Percentiles rank a stretch among this genome's conserved stretches.
These are phyloP conservation scores for Candida succiphila DNA, from an alignment of 805 yeast genomes.

Conservation along the genomic window DNA sequence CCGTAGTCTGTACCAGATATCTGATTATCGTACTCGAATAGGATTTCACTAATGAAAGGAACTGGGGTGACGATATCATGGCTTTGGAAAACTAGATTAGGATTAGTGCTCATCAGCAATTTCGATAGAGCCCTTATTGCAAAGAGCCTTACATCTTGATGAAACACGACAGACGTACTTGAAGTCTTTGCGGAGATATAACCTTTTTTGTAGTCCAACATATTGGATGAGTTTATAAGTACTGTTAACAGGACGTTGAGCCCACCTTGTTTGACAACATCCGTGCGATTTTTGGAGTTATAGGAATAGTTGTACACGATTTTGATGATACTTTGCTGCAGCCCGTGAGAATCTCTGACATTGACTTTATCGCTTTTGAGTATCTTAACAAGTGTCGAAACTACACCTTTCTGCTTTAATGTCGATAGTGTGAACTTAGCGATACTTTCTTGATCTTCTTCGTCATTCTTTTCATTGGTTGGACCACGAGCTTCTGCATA, in stretches of 20 bases:
- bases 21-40: constrained; percentile 28
- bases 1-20: constrained; percentile 8
- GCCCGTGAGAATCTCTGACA: constrained; percentile 10
- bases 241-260: constrained; percentile 28
- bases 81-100: constrained; percentile 28
- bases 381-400: constrained; percentile 7
- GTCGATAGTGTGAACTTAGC: constrained; percentile 17
- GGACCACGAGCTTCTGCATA: constrained; percentile 22
- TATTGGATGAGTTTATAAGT: constrained; percentile 22
- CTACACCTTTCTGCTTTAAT: constrained; percentile 11
- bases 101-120: constrained; percentile 34
- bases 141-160: constrained; percentile 15
- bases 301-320: constrained; percentile 26
- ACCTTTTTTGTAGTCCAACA: constrained; percentile 10
- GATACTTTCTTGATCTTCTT: constrained; percentile 16
- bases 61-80: constrained; percentile 30
- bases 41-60: constrained; percentile 38
- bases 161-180: constrained; percentile 8
- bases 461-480: constrained; percentile 16
- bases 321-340: constrained; percentile 20
- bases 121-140: constrained; percentile 35
- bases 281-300: constrained; percentile 18
- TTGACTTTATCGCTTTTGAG: constrained; percentile 6
- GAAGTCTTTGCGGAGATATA: background rate
- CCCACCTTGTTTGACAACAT: constrained; percentile 37